Evolutionary conservation across 306 rosid genomes (phyloP).

Genomic region (Citrullus colocynthis): DNA sequence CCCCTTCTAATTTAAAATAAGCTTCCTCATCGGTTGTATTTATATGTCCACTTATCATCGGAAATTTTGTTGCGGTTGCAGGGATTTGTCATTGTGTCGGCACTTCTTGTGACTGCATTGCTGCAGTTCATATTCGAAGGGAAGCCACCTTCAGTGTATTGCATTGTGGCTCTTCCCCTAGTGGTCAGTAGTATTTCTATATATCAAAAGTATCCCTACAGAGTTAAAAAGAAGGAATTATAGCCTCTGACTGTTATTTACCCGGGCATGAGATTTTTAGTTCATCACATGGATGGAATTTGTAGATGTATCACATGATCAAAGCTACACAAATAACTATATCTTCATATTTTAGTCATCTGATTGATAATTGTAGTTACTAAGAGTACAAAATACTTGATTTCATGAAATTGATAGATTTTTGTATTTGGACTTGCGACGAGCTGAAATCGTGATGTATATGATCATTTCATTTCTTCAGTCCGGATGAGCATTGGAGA

Average conservation of each 20-base stretch:
- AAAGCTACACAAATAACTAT: background rate
- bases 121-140: conserved; percentile 94
- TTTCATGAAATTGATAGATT: background rate
- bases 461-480: background rate
- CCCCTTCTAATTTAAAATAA: background rate
- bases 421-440: background rate
- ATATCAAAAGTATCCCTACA: conserved; percentile 82
- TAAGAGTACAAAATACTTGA: background rate
- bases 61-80: conserved; percentile 32
- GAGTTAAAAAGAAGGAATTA: conserved; percentile 47
- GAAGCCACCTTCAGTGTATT: conserved; percentile 71
- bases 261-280: background rate
- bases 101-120: conserved; percentile 80
- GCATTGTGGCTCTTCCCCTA: conserved; percentile 81
- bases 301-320: conserved; percentile 18
- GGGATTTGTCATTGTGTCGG: conserved; percentile 97
- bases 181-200: conserved; percentile 71
- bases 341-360: background rate
- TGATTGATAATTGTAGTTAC: background rate
- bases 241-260: conserved; percentile 16
- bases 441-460: background rate
- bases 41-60: background rate
- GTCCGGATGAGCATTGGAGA: background rate
- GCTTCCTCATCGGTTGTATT: background rate
- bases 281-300: conserved; percentile 15